phyloP scores from a whole-genome alignment of 2,329 filamentous ascomycete genomes.

The Penicillium psychrosexuale region DNA sequence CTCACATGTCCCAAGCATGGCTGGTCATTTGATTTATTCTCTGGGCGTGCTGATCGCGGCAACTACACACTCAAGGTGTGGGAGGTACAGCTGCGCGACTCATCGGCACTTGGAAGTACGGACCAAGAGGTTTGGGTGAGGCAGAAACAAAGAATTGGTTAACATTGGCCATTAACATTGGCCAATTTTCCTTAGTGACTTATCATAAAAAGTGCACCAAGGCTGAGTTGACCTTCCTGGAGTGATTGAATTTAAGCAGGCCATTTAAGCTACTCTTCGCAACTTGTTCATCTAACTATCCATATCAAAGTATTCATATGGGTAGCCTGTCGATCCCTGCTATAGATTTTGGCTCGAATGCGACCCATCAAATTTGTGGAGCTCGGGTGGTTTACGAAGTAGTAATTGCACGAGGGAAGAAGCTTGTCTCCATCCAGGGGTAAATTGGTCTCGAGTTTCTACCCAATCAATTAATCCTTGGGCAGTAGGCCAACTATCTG shows the following conservation, averaged over 20 bases:
- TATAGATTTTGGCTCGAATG: no score
- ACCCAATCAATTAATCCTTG: no score
- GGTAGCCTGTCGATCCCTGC: background rate
- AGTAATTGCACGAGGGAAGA: no score
- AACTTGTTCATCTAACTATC: background rate
- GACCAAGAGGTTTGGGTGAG: constrained; percentile 38
- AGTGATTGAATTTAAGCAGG: background rate
- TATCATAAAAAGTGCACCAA: no score
- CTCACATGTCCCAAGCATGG: constrained; percentile 66
- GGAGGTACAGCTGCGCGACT: constrained; percentile 58
- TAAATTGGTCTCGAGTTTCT: no score
- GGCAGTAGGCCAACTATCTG: no score
- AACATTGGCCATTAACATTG: constrained; percentile 3
- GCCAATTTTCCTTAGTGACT: no score
- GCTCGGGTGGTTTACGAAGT: no score
- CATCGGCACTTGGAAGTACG: background rate
- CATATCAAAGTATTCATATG: background rate
- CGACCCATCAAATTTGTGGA: background rate
- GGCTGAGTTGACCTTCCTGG: background rate
- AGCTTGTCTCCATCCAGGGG: no score
- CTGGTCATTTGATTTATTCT: constrained; percentile 68
- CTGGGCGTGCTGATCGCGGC: constrained; percentile 60
- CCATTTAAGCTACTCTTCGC: no score
- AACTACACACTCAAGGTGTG: constrained; percentile 61
- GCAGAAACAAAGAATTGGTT: constrained; percentile 35